These are phyloP conservation scores for Quercus lobata DNA, from an alignment of 331 rosid genomes.

Conservation along the genomic window DNA sequence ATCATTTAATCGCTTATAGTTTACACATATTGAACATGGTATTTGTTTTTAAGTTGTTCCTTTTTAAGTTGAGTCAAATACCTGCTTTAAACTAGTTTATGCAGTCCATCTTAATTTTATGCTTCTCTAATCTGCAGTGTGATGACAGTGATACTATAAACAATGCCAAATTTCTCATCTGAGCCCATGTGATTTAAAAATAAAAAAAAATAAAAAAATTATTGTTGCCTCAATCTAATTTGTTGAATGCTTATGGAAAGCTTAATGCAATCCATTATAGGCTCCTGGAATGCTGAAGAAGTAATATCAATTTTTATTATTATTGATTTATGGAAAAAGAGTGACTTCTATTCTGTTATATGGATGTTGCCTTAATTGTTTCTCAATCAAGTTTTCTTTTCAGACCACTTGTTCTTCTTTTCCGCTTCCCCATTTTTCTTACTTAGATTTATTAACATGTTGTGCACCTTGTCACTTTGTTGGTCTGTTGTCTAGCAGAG, in stretches of 20 bases:
- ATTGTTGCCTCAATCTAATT: not conserved
- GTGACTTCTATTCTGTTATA: not conserved
- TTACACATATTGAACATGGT: too few relatives aligned
- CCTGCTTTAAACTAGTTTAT: not conserved
- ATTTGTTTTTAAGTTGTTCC: not conserved
- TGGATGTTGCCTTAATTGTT: not conserved
- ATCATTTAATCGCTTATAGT: not conserved
- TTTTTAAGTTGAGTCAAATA: not conserved
- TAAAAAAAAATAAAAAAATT: too few relatives aligned
- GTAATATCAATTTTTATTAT: not conserved
- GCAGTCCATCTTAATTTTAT: not conserved
- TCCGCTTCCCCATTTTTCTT: not conserved
- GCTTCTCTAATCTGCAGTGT: not conserved
- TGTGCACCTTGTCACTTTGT: not conserved
- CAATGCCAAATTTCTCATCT: not conserved
- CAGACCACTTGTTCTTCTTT: not conserved
- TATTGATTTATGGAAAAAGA: not conserved
- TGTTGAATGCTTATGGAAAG: not conserved
- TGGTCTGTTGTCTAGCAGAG: not conserved
- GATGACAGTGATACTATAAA: not conserved
- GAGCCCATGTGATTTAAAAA: not conserved
- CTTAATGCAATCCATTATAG: not conserved
- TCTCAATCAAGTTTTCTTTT: not conserved
- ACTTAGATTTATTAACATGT: not conserved
- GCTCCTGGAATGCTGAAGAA: not conserved